These are phyloP conservation scores for Chionographis japonica DNA, from an alignment of 106 monocot species.

Conservation along the genomic window DNA sequence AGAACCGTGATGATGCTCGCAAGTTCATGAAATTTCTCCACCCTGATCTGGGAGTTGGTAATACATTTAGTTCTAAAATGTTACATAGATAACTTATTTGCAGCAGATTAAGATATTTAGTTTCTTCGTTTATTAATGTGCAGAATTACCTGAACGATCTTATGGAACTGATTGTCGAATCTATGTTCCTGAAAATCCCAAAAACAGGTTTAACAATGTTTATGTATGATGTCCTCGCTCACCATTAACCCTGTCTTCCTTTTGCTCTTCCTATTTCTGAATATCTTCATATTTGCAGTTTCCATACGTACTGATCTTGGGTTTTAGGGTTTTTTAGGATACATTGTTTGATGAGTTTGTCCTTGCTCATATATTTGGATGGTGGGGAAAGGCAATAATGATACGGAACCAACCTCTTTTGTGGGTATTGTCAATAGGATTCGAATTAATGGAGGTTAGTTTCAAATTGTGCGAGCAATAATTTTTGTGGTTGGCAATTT, in stretches of 20 bases:
- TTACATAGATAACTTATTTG: not conserved
- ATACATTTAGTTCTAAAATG: not conserved
- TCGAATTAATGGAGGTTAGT: slow-evolving; percentile 62
- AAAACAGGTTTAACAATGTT: slow-evolving; percentile 71
- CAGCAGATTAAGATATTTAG: not conserved
- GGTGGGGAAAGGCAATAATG: slow-evolving; percentile 79
- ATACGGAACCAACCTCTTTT: slow-evolving; percentile 57
- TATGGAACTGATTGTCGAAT: slow-evolving; percentile 67
- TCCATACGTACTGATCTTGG: slow-evolving; percentile 5
- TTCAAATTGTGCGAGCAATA: not conserved
- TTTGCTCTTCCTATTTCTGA: not conserved
- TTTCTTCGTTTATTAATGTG: not conserved
- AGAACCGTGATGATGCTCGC: slow-evolving; percentile 63
- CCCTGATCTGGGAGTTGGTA: slow-evolving; percentile 69
- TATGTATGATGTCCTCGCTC: slow-evolving; percentile 56
- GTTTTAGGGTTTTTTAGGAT: slow-evolving; percentile 32
- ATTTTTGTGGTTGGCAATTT: not conserved
- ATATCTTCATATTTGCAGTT: not conserved
- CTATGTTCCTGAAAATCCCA: slow-evolving; percentile 62
- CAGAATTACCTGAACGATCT: slow-evolving; percentile 65
- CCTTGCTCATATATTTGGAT: slow-evolving; percentile 69
- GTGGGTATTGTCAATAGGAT: slow-evolving; percentile 67
- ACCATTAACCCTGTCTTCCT: slow-evolving; percentile 12
- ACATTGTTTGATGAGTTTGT: slow-evolving; percentile 76
- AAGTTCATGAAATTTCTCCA: slow-evolving; percentile 61